Percentiles rank a stretch among this genome's conserved stretches.
These are phyloP conservation scores for Carex cristatella DNA, from an alignment of 176 grass and related monocot genomes.

Conservation along the genomic window DNA sequence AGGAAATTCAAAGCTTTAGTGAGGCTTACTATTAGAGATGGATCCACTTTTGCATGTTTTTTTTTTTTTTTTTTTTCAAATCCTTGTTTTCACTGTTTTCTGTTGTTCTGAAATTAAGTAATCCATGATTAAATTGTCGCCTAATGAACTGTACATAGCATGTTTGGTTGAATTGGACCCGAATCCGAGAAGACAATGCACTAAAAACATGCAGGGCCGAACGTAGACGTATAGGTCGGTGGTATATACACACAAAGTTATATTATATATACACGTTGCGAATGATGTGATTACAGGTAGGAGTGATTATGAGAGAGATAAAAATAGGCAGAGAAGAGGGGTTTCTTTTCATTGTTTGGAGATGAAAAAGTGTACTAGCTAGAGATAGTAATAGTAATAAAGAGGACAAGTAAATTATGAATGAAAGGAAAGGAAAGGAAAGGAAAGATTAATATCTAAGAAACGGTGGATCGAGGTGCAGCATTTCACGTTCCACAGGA, in stretches of 20 bases:
- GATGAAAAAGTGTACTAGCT: conserved; percentile 2
- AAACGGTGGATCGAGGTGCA: conserved; percentile 12
- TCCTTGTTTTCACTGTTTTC: too few relatives aligned
- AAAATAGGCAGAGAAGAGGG: conserved; percentile 16
- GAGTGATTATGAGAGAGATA: conserved; percentile 18
- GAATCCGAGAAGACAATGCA: background rate
- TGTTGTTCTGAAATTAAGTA: too few relatives aligned
- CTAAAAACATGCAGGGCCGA: background rate
- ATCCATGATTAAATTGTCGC: too few relatives aligned
- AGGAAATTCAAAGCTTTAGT: too few relatives aligned
- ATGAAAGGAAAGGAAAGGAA: background rate
- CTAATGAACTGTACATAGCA: background rate
- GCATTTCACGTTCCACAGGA: conserved; percentile 17
- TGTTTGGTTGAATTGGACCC: background rate
- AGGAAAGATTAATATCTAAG: conserved; percentile 15
- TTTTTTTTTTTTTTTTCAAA: too few relatives aligned
- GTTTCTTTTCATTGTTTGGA: conserved; percentile 14
- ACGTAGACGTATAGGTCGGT: background rate
- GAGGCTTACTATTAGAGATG: too few relatives aligned
- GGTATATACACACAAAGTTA: background rate
- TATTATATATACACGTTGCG: background rate
- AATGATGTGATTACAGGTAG: conserved; percentile 28
- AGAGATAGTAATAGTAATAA: conserved; percentile 19
- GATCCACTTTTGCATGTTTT: too few relatives aligned
- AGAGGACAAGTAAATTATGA: background rate